Evolutionary conservation across 768 basidiomycete species (phyloP), one percentile per base, ranked within the genome.

Genomic region (Hypholoma fasciculare): DNA sequence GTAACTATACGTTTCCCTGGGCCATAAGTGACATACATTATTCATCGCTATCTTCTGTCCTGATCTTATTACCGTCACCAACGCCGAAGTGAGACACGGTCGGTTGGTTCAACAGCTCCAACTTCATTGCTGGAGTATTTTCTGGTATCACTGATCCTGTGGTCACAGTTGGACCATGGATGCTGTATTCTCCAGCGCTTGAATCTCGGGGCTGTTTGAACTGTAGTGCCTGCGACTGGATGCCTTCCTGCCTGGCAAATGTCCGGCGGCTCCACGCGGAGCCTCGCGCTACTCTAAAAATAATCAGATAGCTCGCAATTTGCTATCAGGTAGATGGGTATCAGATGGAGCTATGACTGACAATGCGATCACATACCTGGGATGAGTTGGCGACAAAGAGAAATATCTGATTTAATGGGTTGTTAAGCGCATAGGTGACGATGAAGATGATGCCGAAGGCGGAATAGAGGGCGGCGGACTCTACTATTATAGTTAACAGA

Each of bases 381-480:
- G 6, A 80, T 63, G 38, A 65, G 67, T 72, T 70, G 12, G 71
- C 71, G 7, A 72, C 59, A 19, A 61, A 67, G 13, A 76, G 67
- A 62, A 78, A 75, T 9, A 76, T 57, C 20, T 76, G 74, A 42
- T 74, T 72, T 7, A 70, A 67, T 1, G 78, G 74, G 54, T 76
- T 68, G 49, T 69, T 66, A 20, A 70, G 42, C 4, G 75, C 74
- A 59, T 76, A 80, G 0, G 74, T 67, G 23, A 76, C 63, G 52
- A 80, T 69, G 61, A 78, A 72, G 16, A 74, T 59, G 23, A 78
- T 16, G 4, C 75, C 69, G 59, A 71, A 73, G 30, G 71, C 59
- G 3, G 76, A 74, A 58, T 78, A 78, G 7, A 79, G 63, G 4
- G 76, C 72, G 0, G 78, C 78, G 2, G 73, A 76, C 59, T 80